Evolutionary conservation across 768 basidiomycete genomes (phyloP).

Genomic region (Podaxis mareebaensis): DNA sequence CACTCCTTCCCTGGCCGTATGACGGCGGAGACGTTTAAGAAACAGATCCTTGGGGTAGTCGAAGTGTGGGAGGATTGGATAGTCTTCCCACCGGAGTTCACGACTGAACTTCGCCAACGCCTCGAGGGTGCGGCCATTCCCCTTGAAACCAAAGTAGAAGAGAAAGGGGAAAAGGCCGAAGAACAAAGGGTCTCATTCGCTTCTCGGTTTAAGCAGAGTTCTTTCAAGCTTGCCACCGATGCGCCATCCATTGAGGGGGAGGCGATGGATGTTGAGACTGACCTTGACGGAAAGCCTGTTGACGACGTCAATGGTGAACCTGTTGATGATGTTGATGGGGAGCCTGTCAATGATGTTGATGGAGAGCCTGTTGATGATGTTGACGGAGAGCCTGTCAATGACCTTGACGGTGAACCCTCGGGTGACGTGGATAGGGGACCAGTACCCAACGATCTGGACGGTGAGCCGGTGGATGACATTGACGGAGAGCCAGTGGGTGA

Average conservation of each 20-base stretch:
- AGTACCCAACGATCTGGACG: conserved; percentile 33
- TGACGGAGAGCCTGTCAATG: conserved; percentile 41
- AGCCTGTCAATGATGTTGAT: conserved; percentile 26
- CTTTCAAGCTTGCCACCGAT: conserved; percentile 69
- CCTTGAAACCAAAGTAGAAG: conserved; percentile 28
- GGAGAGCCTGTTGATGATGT: conserved; percentile 36
- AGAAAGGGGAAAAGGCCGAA: conserved; percentile 23
- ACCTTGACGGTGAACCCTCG: conserved; percentile 52
- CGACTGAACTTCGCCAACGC: conserved; percentile 65
- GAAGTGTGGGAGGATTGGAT: conserved; percentile 99
- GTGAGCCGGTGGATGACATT: conserved; percentile 40
- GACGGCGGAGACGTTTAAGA: conserved; percentile 95
- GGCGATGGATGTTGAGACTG: neutral
- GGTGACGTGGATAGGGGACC: conserved; percentile 32
- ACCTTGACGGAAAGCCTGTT: conserved; percentile 23
- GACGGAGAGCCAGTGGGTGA: conserved; percentile 40
- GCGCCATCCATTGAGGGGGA: conserved; percentile 18
- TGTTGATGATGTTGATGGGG: conserved; percentile 33
- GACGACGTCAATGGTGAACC: conserved; percentile 40
- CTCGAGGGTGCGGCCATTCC: conserved; percentile 61
- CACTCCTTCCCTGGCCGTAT: conserved; percentile 95
- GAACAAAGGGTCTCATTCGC: conserved; percentile 29
- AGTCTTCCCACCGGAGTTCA: conserved; percentile 89
- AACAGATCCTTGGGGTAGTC: conserved; percentile 83
- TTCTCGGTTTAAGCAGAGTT: conserved; percentile 75